Base-by-base conservation (phyloP, 129 eudicot species). In the Centrapalus pauciflorus region DNA sequence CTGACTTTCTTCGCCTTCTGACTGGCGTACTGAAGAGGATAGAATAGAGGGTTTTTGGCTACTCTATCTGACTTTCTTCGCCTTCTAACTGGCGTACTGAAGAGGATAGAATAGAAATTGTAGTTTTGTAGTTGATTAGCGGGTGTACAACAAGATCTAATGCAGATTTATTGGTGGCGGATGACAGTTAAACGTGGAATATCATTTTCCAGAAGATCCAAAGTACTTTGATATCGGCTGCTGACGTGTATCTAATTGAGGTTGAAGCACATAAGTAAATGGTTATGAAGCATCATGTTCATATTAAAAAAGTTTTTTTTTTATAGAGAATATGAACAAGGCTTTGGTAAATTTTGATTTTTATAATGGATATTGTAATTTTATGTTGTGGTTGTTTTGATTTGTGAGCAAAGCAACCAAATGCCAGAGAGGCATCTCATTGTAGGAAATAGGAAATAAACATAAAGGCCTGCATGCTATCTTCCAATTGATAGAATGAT, bases 201-300 rank as follows among this genome's bases (percentile, higher is more conserved):
- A 89, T 70, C 89, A 89, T 80, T 89, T 70, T 61, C 96, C 94
- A 8, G 81, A 79, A 82, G 79, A 89, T 74, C 96, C 96, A 11
- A 89, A 86, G 77, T 89, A 85, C 79, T 89, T 85, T 20, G 85
- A 79, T 63, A 89, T 89, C 66, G 71, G 90, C 79, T 72, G 81
- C 68, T 85, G 85, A 83, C 70, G 20, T 58, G 34, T 45, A 45
- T 55, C 33, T 41, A 59, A 13, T 57, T 26, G 77, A 67, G 57
- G 76, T 52, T 41, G 76, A 55, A 25, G 71, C 46, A 49, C 40
- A 71, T 48, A 16, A n/a, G 54, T 75, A 14, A 9, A 26, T 14
- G 28, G 71, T 16, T 61, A 27, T 45, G 50, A 48, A 71, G 25
- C 48, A 59, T 70, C n/a, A 23, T 45, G 52, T 45, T n/a, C n/a